Base-by-base conservation (phyloP, 345 rosid species). In the Anacardium occidentale region DNA sequence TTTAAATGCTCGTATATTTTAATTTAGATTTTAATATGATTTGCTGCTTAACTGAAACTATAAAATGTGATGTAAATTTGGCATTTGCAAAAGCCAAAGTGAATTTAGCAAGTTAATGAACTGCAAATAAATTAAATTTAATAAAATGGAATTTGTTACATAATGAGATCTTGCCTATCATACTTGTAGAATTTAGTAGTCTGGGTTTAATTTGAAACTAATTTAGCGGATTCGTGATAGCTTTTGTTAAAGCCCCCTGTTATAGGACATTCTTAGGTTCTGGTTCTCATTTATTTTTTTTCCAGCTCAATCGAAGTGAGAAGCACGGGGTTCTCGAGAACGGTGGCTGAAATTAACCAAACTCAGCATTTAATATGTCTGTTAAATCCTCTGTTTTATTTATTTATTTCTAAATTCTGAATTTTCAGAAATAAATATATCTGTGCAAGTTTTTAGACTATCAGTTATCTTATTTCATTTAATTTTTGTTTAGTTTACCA, bases 81-180 rank as follows among this genome's bases (percentile, higher is more conserved):
- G 42, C 42, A 37, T 37, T 37, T 51, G 71, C 66, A 51, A 5
- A 21, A 12, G 42, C 42, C 42, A 72, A 51, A 69, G 80, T 75
- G 73, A 71, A 57, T 15, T n/a, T 48, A 12, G 64, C 20, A 57
- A 18, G 52, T 10, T 74, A 54, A 10, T 22, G 32, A 56, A 29
- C 26, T 56, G 59, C 29, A 56, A 56, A 8, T 9, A 6, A 22
- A 21, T 3, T 4, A 56, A 56, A 22, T 22, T 13, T 56, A 56
- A 56, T 5, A 22, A 56, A 56, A 21, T 22, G 58, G 5, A 10
- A 37, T 37, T 56, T 21, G 61, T 21, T 18, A 22, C 24, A 22
- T 29, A 26, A 21, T 3, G 22, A 56, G 32, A 22, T 63, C 29
- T 42, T 9, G 50, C 66, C 3, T 34, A 3, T 17, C 8, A 2